Evolutionary conservation across 2,329 filamentous ascomycete genomes (phyloP).

Genomic region (Talaromyces sp.): DNA sequence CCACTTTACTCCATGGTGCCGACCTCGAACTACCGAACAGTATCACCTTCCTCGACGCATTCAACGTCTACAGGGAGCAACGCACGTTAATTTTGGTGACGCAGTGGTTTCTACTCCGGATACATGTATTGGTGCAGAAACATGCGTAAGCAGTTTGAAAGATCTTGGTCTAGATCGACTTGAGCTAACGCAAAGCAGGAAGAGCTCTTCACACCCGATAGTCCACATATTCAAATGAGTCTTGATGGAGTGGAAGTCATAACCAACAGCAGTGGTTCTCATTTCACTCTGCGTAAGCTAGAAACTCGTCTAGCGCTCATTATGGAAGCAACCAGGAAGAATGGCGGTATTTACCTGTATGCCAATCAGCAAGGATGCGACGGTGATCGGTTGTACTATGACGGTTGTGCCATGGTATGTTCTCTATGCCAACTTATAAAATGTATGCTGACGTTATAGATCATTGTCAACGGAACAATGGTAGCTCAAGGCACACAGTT

Average conservation of each 20-base stretch:
- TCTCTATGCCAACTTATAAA: constrained; percentile 45
- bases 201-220: constrained; percentile 58
- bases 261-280: constrained; percentile 56
- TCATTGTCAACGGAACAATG: constrained; percentile 55
- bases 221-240: constrained; percentile 55
- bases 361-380: constrained; percentile 49
- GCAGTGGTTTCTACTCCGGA: constrained; percentile 60
- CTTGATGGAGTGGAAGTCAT: constrained; percentile 69
- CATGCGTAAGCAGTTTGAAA: constrained; percentile 13
- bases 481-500: constrained; percentile 31
- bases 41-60: constrained; percentile 61
- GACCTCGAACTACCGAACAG: constrained; percentile 54
- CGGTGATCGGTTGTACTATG: constrained; percentile 58
- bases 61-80: constrained; percentile 52
- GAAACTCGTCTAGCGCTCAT: constrained; percentile 62
- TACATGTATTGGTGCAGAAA: constrained; percentile 51
- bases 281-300: constrained; percentile 62
- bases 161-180: no score
- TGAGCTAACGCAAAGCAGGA: constrained; percentile 57
- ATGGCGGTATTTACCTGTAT: constrained; percentile 44
- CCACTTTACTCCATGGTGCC: constrained; percentile 60
- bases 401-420: constrained; percentile 59
- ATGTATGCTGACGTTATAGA: constrained; percentile 27
- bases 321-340: constrained; percentile 54
- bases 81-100: constrained; percentile 63